Evolutionary conservation across 2,329 filamentous ascomycete genomes (phyloP).

Genomic region (Cercospora brassicicola): DNA sequence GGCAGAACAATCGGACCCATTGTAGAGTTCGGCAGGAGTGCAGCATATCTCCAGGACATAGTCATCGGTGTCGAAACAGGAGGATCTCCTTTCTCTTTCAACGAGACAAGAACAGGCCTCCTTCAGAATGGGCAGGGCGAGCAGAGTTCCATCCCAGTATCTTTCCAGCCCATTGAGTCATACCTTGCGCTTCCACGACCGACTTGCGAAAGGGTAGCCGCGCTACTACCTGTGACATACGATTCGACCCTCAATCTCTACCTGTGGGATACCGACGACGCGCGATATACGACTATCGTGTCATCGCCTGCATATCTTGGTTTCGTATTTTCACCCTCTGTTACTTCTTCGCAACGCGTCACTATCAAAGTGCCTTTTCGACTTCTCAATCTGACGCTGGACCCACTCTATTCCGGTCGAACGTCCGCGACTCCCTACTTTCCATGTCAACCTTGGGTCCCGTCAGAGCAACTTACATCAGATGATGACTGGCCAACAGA

Average conservation of each 20-base stretch:
- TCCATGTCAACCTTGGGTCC: neutral
- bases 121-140: too few relatives aligned
- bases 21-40: too few relatives aligned
- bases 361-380: neutral
- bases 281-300: neutral
- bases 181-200: neutral
- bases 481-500: neutral
- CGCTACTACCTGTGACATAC: neutral
- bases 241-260: neutral
- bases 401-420: neutral
- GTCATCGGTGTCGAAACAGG: too few relatives aligned
- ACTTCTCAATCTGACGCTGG: neutral
- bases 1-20: too few relatives aligned
- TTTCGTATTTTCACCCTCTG: neutral
- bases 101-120: too few relatives aligned
- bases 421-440: neutral
- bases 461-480: too few relatives aligned
- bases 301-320: neutral
- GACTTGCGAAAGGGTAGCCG: neutral
- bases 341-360: neutral
- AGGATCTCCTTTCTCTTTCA: too few relatives aligned
- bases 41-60: too few relatives aligned
- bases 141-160: too few relatives aligned
- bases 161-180: too few relatives aligned
- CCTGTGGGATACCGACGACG: neutral